Conservation (phyloP, 1,284 basidiomycete species). For the Microbotryum silenes-acaulis region DNA sequence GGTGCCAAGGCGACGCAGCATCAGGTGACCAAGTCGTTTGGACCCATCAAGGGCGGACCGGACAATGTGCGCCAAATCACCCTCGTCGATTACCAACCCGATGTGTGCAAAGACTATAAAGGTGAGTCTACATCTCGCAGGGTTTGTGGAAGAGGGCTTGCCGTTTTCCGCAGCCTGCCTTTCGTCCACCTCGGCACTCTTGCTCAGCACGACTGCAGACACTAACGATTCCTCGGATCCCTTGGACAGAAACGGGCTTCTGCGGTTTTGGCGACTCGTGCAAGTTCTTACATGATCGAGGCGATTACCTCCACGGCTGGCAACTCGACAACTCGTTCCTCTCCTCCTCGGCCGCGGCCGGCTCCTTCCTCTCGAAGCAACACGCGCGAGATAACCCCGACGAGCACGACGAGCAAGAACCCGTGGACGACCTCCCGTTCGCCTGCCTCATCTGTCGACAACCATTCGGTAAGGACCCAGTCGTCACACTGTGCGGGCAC, state of each 20-base stretch:
- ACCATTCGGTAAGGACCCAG: slow-evolving; percentile 84
- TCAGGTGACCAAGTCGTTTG: slow-evolving; percentile 45
- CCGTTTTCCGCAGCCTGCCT: no score
- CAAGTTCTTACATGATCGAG: slow-evolving; percentile 55
- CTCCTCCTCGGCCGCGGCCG: slow-evolving; percentile 33
- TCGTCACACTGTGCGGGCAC: slow-evolving; percentile 92
- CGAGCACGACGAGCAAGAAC: slow-evolving; percentile 52
- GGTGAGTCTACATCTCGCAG: slow-evolving; percentile 48
- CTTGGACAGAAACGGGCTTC: slow-evolving; percentile 77
- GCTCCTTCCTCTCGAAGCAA: slow-evolving; percentile 32
- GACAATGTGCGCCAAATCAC: slow-evolving; percentile 91
- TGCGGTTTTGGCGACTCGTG: slow-evolving; percentile 99
- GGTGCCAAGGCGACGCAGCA: slow-evolving; percentile 74
- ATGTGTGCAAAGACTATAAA: slow-evolving; percentile 99
- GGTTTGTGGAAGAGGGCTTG: not conserved
- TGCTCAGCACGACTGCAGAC: slow-evolving; percentile 1
- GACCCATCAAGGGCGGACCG: slow-evolving; percentile 39
- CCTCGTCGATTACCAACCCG: slow-evolving; percentile 95
- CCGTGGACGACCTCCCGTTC: slow-evolving; percentile 83
- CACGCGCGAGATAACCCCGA: slow-evolving; percentile 44
- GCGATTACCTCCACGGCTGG: slow-evolving; percentile 89
- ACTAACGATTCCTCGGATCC: slow-evolving; percentile 13
- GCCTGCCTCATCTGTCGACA: slow-evolving; percentile 94
- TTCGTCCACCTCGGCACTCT: no score
- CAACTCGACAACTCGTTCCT: slow-evolving; percentile 64